Conservation (phyloP, 345 rosid species). For the Raphanus sativus region DNA sequence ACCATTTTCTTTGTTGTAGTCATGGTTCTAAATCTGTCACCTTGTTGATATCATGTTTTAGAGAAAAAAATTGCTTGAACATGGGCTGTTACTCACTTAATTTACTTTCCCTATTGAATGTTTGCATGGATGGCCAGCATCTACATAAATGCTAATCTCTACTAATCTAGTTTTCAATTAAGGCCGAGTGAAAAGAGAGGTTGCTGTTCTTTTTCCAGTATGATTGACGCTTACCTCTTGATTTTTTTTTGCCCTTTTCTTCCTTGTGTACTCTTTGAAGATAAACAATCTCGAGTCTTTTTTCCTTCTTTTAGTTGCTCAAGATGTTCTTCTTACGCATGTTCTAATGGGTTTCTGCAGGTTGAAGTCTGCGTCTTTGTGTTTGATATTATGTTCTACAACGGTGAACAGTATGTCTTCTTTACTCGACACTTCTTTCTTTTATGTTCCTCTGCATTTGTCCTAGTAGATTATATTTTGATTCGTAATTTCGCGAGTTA, state of each 20-base stretch:
- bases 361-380: constrained; percentile 75
- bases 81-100: background rate
- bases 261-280: background rate
- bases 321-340: background rate
- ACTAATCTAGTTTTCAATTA: background rate
- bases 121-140: background rate
- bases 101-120: background rate
- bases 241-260: background rate
- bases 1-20: background rate
- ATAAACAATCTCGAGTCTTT: background rate
- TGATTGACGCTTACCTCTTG: background rate
- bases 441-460: background rate
- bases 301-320: background rate
- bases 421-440: constrained; percentile 21
- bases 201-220: background rate
- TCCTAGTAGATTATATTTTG: background rate
- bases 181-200: background rate
- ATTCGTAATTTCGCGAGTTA: background rate
- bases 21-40: background rate
- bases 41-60: background rate
- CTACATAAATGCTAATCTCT: background rate
- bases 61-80: background rate
- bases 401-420: constrained; percentile 69
- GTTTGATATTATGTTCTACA: constrained; percentile 85
- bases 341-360: constrained; percentile 49